These are phyloP conservation scores for Aspergillus bridgeri DNA, from an alignment of 495 filamentous ascomycete species.

Conservation along the genomic window DNA sequence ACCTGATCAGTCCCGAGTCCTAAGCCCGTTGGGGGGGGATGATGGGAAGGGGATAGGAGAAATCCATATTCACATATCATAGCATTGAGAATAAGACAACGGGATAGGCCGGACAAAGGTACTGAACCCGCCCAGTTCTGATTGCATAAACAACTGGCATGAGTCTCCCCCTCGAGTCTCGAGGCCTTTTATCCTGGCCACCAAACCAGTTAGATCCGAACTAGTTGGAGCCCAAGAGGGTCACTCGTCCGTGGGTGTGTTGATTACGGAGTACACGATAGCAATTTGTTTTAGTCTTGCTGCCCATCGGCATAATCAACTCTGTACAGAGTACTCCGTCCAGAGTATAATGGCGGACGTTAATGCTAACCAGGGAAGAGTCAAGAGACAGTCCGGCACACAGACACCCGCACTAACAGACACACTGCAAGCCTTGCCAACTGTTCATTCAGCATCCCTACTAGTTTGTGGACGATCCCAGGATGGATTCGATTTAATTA, in stretches of 20 bases:
- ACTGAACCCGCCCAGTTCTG: not conserved
- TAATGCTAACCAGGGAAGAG: too few species aligned
- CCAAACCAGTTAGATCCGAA: not conserved
- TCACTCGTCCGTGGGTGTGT: not conserved
- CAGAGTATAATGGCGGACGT: too few species aligned
- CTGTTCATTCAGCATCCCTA: constrained; percentile 9
- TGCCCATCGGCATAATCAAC: too few species aligned
- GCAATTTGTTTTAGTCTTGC: too few species aligned
- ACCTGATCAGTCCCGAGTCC: too few species aligned
- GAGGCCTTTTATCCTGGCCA: not conserved
- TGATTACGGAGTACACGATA: too few species aligned
- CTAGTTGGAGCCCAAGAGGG: not conserved
- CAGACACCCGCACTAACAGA: not conserved
- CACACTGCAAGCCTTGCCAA: constrained; percentile 13
- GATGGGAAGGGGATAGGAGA: not conserved
- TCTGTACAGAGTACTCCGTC: too few species aligned
- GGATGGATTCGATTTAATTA: constrained; percentile 4
- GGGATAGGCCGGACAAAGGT: not conserved
- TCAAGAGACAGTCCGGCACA: too few species aligned
- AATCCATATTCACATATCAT: not conserved
- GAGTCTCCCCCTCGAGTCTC: not conserved
- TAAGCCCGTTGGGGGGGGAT: too few species aligned
- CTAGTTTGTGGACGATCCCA: constrained; percentile 14
- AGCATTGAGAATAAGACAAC: not conserved
- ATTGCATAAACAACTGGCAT: not conserved